Evolutionary conservation across 2,329 filamentous ascomycete genomes (phyloP), one percentile per base, ranked within the genome.

Genomic region (Moelleriella libera): DNA sequence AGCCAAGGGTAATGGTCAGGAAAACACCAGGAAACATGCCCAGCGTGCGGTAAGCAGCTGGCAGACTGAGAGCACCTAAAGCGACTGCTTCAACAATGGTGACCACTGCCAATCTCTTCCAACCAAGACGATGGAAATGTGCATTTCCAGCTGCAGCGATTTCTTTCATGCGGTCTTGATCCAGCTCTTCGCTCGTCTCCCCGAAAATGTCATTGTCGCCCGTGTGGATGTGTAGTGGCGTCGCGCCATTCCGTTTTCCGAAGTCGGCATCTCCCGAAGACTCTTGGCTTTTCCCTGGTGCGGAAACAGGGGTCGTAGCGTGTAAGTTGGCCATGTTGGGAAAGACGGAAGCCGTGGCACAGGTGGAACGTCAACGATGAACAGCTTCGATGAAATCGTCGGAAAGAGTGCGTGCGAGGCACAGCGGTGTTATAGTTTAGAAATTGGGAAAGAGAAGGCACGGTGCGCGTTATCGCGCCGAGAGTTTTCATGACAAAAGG

Each of bases 71-170:
- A 49, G 64, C 67, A 47, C 71, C 71, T 14, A 74, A 65, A 6
- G 70, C 70, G 51, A 74, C 70, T 47, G 71, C 70, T 55, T 72
- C 69, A 53, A 74, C 70, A 48, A 74, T 70, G 44, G 71, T 64
- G 34, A 74, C 65, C 21, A 73, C 57, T 6, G 68, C 70, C 30
- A 74, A 63, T 6, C 70, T 68, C 57, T 72, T 73, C 70, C 70
- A 74, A 47, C 70, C 70, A 21, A 74, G 64, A 12, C 66, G 63
- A 49, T 70, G 63, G 59, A 73, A 74, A 44, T 68, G 64, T 6
- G 64, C 65, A 45, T 61, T 56, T 45, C 68, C 69, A 47, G 64
- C 55, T 10, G 63, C 62, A 12, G 60, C 62, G 51, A 66, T 69
- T 30, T 65, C 60, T 55, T 66, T 64, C 40, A 71, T 65, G 40